Percentiles rank a stretch among this genome's conserved stretches.
Conservation (phyloP, 2,329 filamentous ascomycete genomes). For the Plenodomus biglobosus region DNA sequence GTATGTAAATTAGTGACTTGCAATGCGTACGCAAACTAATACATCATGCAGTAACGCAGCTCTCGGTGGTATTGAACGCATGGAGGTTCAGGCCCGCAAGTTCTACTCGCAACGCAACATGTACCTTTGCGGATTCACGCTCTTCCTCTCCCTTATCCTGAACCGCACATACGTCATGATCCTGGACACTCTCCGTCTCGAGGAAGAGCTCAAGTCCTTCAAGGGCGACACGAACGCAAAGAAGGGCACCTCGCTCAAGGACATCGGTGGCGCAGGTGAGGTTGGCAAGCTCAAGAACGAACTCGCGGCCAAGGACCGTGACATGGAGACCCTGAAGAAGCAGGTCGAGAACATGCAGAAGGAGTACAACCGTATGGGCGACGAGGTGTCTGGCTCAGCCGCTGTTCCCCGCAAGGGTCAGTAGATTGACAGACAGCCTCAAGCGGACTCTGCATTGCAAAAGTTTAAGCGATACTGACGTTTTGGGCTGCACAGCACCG, state of each 20-base stretch:
- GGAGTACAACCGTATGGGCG: conserved; percentile 84
- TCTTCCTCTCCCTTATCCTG: conserved; percentile 97
- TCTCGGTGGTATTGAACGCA: conserved; percentile 82
- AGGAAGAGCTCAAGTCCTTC: conserved; percentile 84
- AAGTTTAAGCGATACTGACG: conserved; percentile 13
- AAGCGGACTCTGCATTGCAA: conserved; percentile 12
- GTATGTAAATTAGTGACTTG: conserved; percentile 46
- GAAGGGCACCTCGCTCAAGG: conserved; percentile 69
- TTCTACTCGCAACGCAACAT: conserved; percentile 99
- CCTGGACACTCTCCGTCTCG: conserved; percentile 84
- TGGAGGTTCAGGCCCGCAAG: conserved; percentile 98
- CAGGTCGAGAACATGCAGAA: conserved; percentile 79
- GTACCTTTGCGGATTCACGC: conserved; percentile 99
- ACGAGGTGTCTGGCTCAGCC: conserved; percentile 68
- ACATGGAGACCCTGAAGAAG: conserved; percentile 88
- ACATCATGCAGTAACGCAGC: conserved; percentile 60
- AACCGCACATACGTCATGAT: conserved; percentile 99
- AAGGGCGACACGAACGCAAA: conserved; percentile 65
- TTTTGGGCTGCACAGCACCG: conserved; percentile 6
- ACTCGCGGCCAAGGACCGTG: conserved; percentile 72
- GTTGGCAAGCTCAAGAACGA: conserved; percentile 68
- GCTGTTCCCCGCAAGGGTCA: conserved; percentile 51
- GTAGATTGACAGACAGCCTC: conserved; percentile 42
- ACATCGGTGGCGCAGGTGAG: conserved; percentile 74
- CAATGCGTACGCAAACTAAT: conserved; percentile 13